phyloP scores from a whole-genome alignment of 805 yeast genomes.

The Metschnikowia proteae region DNA sequence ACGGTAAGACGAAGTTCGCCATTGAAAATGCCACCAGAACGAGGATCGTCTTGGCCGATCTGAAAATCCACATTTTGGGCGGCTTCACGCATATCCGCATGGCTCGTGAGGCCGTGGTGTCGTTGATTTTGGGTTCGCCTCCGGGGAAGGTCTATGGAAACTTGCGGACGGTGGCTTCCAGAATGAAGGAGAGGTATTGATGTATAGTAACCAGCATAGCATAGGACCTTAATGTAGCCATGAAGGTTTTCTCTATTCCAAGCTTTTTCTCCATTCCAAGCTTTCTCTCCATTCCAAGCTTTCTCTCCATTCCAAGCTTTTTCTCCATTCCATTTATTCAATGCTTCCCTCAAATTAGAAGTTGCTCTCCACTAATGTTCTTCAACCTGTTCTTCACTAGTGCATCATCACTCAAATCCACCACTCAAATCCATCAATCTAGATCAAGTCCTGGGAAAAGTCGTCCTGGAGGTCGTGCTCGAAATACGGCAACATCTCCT shows the following conservation, averaged over 20 bases:
- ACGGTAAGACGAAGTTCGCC: constrained; percentile 97
- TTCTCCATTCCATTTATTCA: too few relatives aligned
- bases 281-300: too few relatives aligned
- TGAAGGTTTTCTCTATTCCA: too few relatives aligned
- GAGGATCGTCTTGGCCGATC: constrained; percentile 94
- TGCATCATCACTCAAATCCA: neutral
- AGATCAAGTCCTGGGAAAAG: constrained; percentile 34
- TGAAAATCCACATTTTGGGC: constrained; percentile 93
- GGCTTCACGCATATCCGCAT: constrained; percentile 96
- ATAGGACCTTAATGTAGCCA: neutral
- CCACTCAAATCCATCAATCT: neutral
- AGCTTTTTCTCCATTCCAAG: too few relatives aligned
- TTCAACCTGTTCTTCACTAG: too few relatives aligned
- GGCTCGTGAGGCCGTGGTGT: constrained; percentile 97
- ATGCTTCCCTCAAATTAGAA: too few relatives aligned
- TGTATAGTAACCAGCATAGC: constrained; percentile 1
- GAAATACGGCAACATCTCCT: constrained; percentile 57
- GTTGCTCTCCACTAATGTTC: too few relatives aligned
- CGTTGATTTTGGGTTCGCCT: constrained; percentile 93
- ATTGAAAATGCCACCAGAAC: constrained; percentile 98
- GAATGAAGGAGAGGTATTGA: constrained; percentile 93
- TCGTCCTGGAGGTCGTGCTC: constrained; percentile 49
- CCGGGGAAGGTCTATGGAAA: constrained; percentile 99
- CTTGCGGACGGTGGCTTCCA: constrained; percentile 91
- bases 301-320: too few relatives aligned